Percentiles rank a stretch among this genome's conserved stretches.
These are phyloP conservation scores for Drosera capensis DNA, from an alignment of 148 eudicot genomes.

Conservation along the genomic window DNA sequence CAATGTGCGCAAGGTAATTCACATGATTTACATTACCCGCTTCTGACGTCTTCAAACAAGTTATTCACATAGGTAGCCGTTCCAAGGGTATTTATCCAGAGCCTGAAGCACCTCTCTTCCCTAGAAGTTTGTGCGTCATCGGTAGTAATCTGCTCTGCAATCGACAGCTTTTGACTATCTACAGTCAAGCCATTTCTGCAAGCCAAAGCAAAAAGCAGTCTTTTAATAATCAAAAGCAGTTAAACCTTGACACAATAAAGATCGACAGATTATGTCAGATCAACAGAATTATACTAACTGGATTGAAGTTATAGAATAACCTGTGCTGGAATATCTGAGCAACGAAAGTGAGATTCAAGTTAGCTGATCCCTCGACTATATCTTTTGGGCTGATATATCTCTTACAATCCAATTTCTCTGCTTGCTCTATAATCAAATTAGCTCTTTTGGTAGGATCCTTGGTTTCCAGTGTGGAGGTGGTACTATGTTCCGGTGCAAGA, in stretches of 20 bases:
- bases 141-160: conserved; percentile 57
- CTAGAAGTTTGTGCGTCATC: conserved; percentile 65
- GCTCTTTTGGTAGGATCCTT: conserved; percentile 67
- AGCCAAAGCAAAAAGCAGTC: conserved; percentile 1
- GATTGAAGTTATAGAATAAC: conserved; percentile 13
- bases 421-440: conserved; percentile 57
- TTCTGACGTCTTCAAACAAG: conserved; percentile 70
- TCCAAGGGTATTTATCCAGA: conserved; percentile 93
- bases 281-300: not conserved
- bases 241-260: too few species aligned
- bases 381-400: conserved; percentile 61
- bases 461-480: conserved; percentile 30
- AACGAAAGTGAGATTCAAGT: conserved; percentile 72
- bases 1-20: too few species aligned
- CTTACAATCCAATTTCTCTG: conserved; percentile 64
- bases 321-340: conserved; percentile 79
- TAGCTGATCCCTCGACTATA: conserved; percentile 73
- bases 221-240: not conserved
- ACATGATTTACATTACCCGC: conserved; percentile 29
- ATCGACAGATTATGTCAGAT: too few species aligned
- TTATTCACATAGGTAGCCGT: conserved; percentile 59
- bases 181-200: conserved; percentile 65
- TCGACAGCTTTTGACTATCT: conserved; percentile 39
- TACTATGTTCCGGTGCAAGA: conserved; percentile 69
- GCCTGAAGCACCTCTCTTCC: conserved; percentile 80